Evolutionary conservation across 2,329 filamentous ascomycete species (phyloP), one percentile per base, ranked within the genome.

Genomic region (Apiospora arundinis): DNA sequence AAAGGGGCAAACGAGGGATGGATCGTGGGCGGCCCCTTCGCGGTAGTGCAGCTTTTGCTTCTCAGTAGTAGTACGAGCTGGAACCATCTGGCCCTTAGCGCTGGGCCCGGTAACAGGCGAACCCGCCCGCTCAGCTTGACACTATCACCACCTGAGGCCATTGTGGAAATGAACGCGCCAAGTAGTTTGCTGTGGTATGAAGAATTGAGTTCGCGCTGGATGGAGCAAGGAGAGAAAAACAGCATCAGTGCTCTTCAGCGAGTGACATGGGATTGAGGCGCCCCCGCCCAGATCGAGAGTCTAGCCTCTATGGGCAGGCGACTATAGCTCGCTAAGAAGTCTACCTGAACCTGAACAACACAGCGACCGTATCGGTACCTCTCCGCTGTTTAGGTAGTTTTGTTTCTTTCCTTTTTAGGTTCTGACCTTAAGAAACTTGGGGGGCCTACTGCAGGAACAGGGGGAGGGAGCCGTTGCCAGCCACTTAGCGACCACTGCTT

Each of bases 361-460:
- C 52, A 18, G 18, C 12, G 2, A 8, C 21, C 42, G 42, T 67
- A 67, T 44, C 65, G 42, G 65, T 67, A 67, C 65, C 3, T 67
- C 14, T 4, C 1, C 6, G 23, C 23, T 2, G 12, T 1, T 21
- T 21, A 63, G 28, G 2, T 28, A 32, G 21, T 21, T 7, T 1
- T 11, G 37, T n/a, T 21, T 63, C 56, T 63, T 63, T 63, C 56
- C 56, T 63, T 37, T 63, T 63, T 63, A 63, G 56, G 56, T 63
- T 63, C 56, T 63, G 56, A 63, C 32, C 32, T 14, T 60, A 2
- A 5, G 16, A 60, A 32, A 32, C 32, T 28, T n/a, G 32, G 32
- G 28, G 63, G 2, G 11, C 23, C 63, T 67, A 67, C 65, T 67
- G 65, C 65, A 67, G 65, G 65, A 67, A 67, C 65, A 45, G 65